Evolutionary conservation across 345 rosid species (phyloP).

Genomic region (Citrus sinensis): DNA sequence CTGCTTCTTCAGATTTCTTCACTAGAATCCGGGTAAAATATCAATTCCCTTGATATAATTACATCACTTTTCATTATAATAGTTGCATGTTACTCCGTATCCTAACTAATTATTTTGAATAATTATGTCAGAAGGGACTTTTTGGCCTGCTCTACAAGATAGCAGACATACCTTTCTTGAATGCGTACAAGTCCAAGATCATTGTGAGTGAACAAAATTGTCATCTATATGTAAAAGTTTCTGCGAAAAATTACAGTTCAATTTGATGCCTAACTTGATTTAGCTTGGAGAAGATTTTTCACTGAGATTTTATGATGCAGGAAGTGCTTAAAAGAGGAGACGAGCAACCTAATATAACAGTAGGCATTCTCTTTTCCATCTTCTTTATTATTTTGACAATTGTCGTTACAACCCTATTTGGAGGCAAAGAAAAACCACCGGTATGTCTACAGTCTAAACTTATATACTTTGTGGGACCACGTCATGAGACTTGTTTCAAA

Average conservation of each 20-base stretch:
- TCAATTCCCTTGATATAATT: neutral
- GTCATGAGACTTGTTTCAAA: neutral
- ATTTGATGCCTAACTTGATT: neutral
- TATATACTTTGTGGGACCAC: neutral
- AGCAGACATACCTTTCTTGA: constrained; percentile 24
- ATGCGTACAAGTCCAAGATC: constrained; percentile 23
- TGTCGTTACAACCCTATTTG: constrained; percentile 28
- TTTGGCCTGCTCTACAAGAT: constrained; percentile 29
- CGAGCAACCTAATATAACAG: constrained; percentile 46
- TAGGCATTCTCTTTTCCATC: constrained; percentile 35
- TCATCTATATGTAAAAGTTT: neutral
- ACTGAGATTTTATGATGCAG: constrained; percentile 16
- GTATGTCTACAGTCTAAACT: neutral
- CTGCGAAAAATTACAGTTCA: neutral
- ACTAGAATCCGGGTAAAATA: constrained; percentile 35
- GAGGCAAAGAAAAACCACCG: constrained; percentile 35
- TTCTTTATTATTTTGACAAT: constrained; percentile 27
- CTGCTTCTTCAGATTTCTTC: constrained; percentile 27
- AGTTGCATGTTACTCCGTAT: neutral
- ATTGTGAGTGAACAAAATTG: constrained; percentile 12
- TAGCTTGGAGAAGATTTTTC: neutral
- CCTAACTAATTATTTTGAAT: constrained; percentile 3
- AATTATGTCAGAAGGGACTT: constrained; percentile 19
- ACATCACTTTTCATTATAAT: neutral
- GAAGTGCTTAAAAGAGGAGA: constrained; percentile 50